Evolutionary conservation across 2,329 filamentous ascomycete species (phyloP).

Genomic region (Aspergillus hiratsukae): DNA sequence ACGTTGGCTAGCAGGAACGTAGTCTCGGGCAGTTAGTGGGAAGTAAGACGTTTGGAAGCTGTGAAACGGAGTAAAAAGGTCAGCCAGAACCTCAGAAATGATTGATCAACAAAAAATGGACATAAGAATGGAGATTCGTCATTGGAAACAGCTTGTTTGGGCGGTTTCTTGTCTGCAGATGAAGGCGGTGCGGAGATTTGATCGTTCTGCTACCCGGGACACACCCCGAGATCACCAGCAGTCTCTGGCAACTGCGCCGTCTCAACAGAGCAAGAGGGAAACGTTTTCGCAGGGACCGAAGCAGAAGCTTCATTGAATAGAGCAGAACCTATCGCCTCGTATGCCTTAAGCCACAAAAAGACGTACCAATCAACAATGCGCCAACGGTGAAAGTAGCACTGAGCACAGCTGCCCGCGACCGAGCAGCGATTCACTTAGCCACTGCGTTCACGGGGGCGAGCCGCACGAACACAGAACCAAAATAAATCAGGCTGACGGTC

Average conservation of each 20-base stretch:
- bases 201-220: slow-evolving; percentile 29
- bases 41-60: slow-evolving; percentile 15
- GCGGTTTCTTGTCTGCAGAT: slow-evolving; percentile 2
- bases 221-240: slow-evolving; percentile 6
- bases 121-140: slow-evolving; percentile 13
- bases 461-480: slow-evolving; percentile 1
- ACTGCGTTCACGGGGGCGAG: slow-evolving; percentile 19
- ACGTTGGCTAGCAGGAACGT: slow-evolving; percentile 2
- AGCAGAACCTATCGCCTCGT: slow-evolving; percentile 4
- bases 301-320: background rate
- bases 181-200: slow-evolving; percentile 41
- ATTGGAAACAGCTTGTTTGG: background rate
- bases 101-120: background rate
- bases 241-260: slow-evolving; percentile 17
- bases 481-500: background rate
- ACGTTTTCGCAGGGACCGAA: background rate
- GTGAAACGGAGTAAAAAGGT: slow-evolving; percentile 16
- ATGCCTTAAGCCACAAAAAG: slow-evolving; percentile 16
- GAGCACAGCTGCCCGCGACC: slow-evolving; percentile 32
- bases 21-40: slow-evolving; percentile 15
- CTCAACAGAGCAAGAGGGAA: slow-evolving; percentile 6
- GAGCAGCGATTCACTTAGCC: slow-evolving; percentile 24
- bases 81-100: slow-evolving; percentile 9
- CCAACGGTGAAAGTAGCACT: slow-evolving; percentile 26
- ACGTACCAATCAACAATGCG: slow-evolving; percentile 38